Base-by-base conservation (phyloP, 805 yeast species). In the Metschnikowia amazonensis region DNA sequence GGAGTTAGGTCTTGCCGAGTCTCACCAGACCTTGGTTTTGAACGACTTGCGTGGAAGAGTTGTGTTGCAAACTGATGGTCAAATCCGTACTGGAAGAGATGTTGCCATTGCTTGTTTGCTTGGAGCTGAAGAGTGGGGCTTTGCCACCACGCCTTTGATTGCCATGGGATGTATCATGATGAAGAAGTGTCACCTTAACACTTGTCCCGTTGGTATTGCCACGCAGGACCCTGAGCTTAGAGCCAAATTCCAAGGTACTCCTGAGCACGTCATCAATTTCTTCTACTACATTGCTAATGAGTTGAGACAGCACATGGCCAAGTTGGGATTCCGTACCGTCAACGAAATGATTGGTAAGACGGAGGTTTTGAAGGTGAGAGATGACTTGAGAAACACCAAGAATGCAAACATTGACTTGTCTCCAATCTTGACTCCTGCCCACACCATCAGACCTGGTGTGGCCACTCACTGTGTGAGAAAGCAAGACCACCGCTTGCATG, bases 311-410 rank as follows among this genome's bases (percentile, higher is more conserved):
- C 84, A 87, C 59, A 92, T 92, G 99, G 97, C 99, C 35, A 79
- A 82, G 62, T 80, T 92, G 53, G 99, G 99, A 46, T 94, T 84
- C 82, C 80, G 98, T 64, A 88, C 96, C 44, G 81, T 92, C 64
- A 92, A 89, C 66, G 99, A 94, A 75, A 92, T 92, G 99, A 90
- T 92, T 58, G 99, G 99, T 60, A 89, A 85, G 66, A 89, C 98
- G 42, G 99, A 92, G 73, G 87, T 82, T 67, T 79, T 92, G 62
- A 76, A 70, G 59, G 94, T 89, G 44, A 78, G 96, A 57, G 96
- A 88, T 51, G 90, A 88, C 60, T 71, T 84, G 63, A 80, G 95
- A 61, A 86, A 82, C 62, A 83, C 92, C 50, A 94, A 94, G 80
- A 89, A 92, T 52, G 87, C 89, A 42, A 87, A 87, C 73, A 79